Evolutionary conservation across 1,139 yeast genomes (phyloP).

Genomic region (Candida gigantensis): DNA sequence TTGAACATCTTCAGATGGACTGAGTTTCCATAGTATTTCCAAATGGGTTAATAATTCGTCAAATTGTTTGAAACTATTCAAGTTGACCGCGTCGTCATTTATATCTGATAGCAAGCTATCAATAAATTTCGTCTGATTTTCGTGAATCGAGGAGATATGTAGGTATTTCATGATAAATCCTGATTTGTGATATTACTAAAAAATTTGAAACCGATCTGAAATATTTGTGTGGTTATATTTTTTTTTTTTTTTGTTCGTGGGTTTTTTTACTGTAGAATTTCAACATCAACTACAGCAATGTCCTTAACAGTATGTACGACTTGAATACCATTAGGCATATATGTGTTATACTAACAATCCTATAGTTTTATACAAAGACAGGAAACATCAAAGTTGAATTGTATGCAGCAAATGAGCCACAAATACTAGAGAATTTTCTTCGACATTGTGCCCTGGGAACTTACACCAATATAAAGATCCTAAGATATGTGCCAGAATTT

Average conservation of each 20-base stretch:
- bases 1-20: no score
- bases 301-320: slow-evolving; percentile 21
- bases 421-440: slow-evolving; percentile 23
- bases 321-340: no score
- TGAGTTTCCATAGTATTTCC: slow-evolving; percentile 24
- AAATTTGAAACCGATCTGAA: no score
- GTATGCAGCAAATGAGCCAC: slow-evolving; percentile 13
- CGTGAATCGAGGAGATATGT: slow-evolving; percentile 4
- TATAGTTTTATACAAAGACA: slow-evolving; percentile 23
- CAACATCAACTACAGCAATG: slow-evolving; percentile 12
- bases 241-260: no score
- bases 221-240: no score
- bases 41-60: slow-evolving; percentile 32
- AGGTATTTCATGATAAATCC: background rate
- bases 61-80: slow-evolving; percentile 28
- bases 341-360: no score
- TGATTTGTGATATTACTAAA: no score
- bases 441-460: slow-evolving; percentile 52
- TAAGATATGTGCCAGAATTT: slow-evolving; percentile 44
- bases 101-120: slow-evolving; percentile 30
- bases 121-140: slow-evolving; percentile 21
- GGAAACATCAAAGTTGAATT: slow-evolving; percentile 23
- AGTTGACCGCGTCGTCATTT: slow-evolving; percentile 12
- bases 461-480: slow-evolving; percentile 38
- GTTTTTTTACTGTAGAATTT: no score